phyloP scores from a whole-genome alignment of 139 green algal genomes.

The Tetradesmus lagerheimii region DNA sequence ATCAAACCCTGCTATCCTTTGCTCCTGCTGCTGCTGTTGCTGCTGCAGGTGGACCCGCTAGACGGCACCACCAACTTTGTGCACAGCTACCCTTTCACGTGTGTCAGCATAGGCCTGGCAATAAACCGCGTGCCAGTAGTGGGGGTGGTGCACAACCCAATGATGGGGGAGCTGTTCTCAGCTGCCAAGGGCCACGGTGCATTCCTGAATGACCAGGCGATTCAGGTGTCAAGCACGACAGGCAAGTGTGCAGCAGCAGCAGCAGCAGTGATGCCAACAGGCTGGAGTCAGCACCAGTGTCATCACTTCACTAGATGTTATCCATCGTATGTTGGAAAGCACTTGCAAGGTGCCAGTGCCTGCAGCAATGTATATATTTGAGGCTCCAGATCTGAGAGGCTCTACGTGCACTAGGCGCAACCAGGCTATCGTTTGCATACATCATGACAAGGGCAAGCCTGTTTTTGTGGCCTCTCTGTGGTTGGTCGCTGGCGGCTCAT shows the following conservation, averaged over 20 bases:
- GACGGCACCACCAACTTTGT: conserved; percentile 99
- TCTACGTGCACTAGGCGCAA: too few relatives aligned
- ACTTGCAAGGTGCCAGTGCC: too few relatives aligned
- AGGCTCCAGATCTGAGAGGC: too few relatives aligned
- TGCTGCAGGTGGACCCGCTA: conserved; percentile 65
- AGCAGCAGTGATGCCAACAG: not conserved
- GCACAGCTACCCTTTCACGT: conserved; percentile 95
- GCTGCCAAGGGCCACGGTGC: conserved; percentile 6
- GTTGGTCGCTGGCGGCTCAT: too few relatives aligned
- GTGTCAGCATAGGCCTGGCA: conserved; percentile 88
- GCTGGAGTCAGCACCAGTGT: not conserved
- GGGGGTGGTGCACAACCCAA: conserved; percentile 97
- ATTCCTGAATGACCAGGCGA: conserved; percentile 78
- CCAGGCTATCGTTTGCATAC: too few relatives aligned
- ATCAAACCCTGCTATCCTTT: not conserved
- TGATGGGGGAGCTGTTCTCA: conserved; percentile 74
- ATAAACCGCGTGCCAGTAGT: conserved; percentile 82
- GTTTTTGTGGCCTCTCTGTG: too few relatives aligned
- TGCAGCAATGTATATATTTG: too few relatives aligned
- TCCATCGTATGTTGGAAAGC: too few relatives aligned
- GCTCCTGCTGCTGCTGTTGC: not conserved
- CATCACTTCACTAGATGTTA: too few relatives aligned
- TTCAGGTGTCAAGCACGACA: conserved; percentile 63
- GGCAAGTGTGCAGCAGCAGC: not conserved
- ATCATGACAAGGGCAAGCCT: too few relatives aligned